A percentile compares a stretch with the other conserved stretches of the same genome.
Conservation (phyloP, 352 stramenopile genomes). For the Thraustochytrium sp. region DNA sequence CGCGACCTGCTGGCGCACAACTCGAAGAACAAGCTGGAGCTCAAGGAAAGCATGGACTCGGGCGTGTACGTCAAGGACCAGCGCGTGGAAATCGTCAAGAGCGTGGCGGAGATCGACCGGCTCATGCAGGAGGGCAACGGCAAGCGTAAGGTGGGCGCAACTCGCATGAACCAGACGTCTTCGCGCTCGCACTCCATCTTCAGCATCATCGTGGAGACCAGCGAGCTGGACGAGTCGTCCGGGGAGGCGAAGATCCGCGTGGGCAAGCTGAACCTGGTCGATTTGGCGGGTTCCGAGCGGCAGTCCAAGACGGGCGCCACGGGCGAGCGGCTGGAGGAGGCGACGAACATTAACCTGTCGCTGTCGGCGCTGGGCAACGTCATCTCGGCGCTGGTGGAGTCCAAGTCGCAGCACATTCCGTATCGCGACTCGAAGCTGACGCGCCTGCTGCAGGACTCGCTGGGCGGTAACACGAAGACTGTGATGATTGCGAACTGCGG, state of each 20-base stretch:
- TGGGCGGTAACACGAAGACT: conserved; percentile 93
- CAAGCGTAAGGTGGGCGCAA: conserved; percentile 86
- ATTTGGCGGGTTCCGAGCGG: conserved; percentile 82
- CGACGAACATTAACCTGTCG: conserved; percentile 87
- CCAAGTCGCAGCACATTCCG: conserved; percentile 83
- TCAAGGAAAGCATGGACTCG: conserved; percentile 87
- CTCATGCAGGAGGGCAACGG: conserved; percentile 85
- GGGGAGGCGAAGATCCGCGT: conserved; percentile 83
- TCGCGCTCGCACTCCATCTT: conserved; percentile 94
- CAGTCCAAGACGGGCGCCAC: conserved; percentile 90
- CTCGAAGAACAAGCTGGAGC: conserved; percentile 74
- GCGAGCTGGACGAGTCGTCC: conserved; percentile 57
- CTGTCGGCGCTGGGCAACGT: conserved; percentile 86
- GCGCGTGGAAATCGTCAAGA: conserved; percentile 69
- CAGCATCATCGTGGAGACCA: conserved; percentile 88
- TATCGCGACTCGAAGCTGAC: conserved; percentile 96
- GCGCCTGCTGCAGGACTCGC: conserved; percentile 86
- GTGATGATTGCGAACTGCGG: conserved; percentile 96
- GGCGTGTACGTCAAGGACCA: conserved; percentile 92
- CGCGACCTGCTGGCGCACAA: conserved; percentile 81
- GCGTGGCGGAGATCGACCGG: conserved; percentile 76
- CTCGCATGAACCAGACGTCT: conserved; percentile 91
- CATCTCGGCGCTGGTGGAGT: conserved; percentile 72
- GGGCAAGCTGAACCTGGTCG: conserved; percentile 92
- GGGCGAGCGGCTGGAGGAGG: conserved; percentile 85